Percentiles rank a stretch among this genome's conserved stretches.
These are phyloP conservation scores for Yarrowia keelungensis DNA, from an alignment of 805 yeast genomes.

Conservation along the genomic window DNA sequence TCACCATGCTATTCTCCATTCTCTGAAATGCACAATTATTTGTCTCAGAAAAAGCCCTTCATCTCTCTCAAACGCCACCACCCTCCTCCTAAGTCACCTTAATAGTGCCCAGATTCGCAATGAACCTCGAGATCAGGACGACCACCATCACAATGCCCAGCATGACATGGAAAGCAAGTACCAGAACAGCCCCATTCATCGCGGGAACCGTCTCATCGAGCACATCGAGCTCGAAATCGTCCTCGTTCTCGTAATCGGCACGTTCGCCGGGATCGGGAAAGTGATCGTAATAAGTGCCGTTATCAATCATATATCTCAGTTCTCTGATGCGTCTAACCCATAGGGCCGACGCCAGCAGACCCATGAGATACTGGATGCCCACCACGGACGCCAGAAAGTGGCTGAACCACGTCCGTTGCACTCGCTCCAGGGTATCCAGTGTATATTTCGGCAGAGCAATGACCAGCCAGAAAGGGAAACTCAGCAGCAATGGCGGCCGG, in stretches of 20 bases:
- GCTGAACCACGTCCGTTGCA: constrained; percentile 6
- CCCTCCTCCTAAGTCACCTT: neutral
- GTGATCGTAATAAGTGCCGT: constrained; percentile 28
- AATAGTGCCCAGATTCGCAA: constrained; percentile 7
- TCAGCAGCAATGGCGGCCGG: constrained; percentile 12
- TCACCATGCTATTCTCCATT: no score
- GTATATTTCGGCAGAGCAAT: constrained; percentile 30
- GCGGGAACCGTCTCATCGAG: constrained; percentile 18
- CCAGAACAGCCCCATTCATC: constrained; percentile 8
- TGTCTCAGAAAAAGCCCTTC: no score
- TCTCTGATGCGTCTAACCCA: constrained; percentile 20
- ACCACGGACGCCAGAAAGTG: constrained; percentile 20
- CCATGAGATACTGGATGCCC: constrained; percentile 29
- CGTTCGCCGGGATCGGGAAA: constrained; percentile 14
- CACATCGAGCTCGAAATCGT: constrained; percentile 30
- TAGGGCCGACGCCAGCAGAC: constrained; percentile 11
- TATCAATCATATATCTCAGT: constrained; percentile 14
- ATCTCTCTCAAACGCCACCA: no score
- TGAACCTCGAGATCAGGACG: neutral
- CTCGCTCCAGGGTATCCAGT: constrained; percentile 4
- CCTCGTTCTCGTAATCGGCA: constrained; percentile 11
- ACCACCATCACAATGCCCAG: constrained; percentile 17
- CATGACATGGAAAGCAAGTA: constrained; percentile 30
- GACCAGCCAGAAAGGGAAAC: constrained; percentile 28
- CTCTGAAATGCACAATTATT: no score